A percentile compares a stretch with the other conserved stretches of the same genome.
Conservation (phyloP, 2,329 filamentous ascomycete genomes). For the Sclerotinia borealis region DNA sequence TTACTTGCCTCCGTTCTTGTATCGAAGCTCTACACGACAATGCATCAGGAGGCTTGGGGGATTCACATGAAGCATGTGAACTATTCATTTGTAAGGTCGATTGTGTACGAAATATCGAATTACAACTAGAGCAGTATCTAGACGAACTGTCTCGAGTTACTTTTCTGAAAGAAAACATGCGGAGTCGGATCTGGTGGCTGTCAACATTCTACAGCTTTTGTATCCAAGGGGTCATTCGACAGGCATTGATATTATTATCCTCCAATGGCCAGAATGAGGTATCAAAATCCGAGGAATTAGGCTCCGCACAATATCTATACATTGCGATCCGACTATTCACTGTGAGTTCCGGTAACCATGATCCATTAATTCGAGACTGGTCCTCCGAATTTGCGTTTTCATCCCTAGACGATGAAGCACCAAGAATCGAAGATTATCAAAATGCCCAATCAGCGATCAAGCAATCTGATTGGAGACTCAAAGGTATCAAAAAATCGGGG, state of each 20-base stretch:
- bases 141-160: slow-evolving; percentile 17
- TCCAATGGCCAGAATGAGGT: background rate
- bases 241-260: background rate
- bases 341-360: slow-evolving; percentile 15
- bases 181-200: slow-evolving; percentile 16
- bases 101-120: slow-evolving; percentile 5
- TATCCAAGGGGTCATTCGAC: slow-evolving; percentile 17
- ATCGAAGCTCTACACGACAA: slow-evolving; percentile 16
- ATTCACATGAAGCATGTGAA: slow-evolving; percentile 1
- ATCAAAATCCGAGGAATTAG: background rate
- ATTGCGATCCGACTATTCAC: slow-evolving; percentile 13
- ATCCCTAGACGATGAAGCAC: background rate
- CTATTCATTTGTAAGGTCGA: slow-evolving; percentile 16
- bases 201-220: slow-evolving; percentile 21
- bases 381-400: background rate
- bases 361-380: slow-evolving; percentile 8
- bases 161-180: slow-evolving; percentile 19
- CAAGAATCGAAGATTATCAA: background rate
- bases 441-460: background rate
- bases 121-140: slow-evolving; percentile 13
- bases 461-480: background rate
- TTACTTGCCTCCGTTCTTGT: slow-evolving; percentile 19
- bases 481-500: background rate
- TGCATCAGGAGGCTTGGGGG: background rate
- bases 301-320: slow-evolving; percentile 11